Evolutionary conservation across 768 basidiomycete genomes (phyloP).

Genomic region (Mycena vitilis): DNA sequence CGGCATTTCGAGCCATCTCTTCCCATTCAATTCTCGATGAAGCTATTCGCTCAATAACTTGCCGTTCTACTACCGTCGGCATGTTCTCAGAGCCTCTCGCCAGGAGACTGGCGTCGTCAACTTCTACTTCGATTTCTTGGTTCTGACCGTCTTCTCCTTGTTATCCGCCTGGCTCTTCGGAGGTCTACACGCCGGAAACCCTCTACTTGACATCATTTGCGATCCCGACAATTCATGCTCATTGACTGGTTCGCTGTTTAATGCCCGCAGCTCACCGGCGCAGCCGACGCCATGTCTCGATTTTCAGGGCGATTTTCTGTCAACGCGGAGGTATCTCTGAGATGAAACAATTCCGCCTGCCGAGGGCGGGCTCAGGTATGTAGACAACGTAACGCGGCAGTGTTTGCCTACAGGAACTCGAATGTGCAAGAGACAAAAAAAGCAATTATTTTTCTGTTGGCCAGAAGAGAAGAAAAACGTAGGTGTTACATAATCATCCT

Average conservation of each 20-base stretch:
- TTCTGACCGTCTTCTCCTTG: too few relatives aligned
- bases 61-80: background rate
- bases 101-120: constrained; percentile 4
- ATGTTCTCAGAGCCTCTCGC: background rate
- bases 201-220: background rate
- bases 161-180: too few relatives aligned
- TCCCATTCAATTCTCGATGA: too few relatives aligned
- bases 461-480: background rate
- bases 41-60: too few relatives aligned
- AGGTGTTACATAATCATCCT: background rate
- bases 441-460: background rate
- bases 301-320: constrained; percentile 13
- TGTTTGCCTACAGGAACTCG: background rate
- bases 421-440: background rate
- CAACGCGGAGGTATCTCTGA: constrained; percentile 15
- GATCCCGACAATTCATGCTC: background rate
- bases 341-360: constrained; percentile 20
- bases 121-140: too few relatives aligned
- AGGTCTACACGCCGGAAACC: background rate
- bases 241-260: background rate
- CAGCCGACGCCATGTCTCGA: constrained; percentile 21
- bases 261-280: constrained; percentile 3
- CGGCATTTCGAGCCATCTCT: background rate
- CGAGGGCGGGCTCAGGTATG: constrained; percentile 5
- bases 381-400: background rate